These are phyloP conservation scores for Liriodendron chinense DNA, from an alignment of 164 flowering plant genomes.

Conservation along the genomic window DNA sequence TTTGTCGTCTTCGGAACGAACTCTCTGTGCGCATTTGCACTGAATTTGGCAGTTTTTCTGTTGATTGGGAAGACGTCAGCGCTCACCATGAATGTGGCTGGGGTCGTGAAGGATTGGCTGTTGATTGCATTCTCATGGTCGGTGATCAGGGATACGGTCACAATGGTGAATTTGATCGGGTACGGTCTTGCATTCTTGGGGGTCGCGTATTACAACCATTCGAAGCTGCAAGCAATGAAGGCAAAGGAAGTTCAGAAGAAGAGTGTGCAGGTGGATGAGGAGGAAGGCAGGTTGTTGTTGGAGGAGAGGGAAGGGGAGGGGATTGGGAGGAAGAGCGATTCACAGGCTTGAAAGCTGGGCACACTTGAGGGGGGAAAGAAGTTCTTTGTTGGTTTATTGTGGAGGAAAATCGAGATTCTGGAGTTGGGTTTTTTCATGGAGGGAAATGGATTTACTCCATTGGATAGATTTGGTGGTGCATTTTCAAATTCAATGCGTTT, in stretches of 20 bases:
- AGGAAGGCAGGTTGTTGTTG: constrained; percentile 38
- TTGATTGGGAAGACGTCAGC: constrained; percentile 47
- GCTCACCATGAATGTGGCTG: constrained; percentile 48
- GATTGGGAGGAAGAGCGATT: constrained; percentile 24
- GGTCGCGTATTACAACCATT: constrained; percentile 40
- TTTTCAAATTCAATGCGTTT: neutral
- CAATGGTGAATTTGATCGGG: constrained; percentile 37
- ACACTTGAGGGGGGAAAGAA: neutral
- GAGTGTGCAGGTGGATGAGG: constrained; percentile 25
- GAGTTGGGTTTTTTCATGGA: neutral
- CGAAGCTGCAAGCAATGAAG: constrained; percentile 43
- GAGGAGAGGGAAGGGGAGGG: constrained; percentile 33
- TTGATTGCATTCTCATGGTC: constrained; percentile 50
- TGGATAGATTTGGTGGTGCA: constrained; percentile 9
- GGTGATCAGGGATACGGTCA: constrained; percentile 46
- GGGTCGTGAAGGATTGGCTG: constrained; percentile 51
- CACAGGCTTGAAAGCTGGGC: constrained; percentile 14
- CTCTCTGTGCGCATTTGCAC: constrained; percentile 38
- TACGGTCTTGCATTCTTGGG: constrained; percentile 46
- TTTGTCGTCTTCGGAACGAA: constrained; percentile 38
- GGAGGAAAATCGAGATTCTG: neutral
- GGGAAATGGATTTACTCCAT: neutral
- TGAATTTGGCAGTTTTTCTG: constrained; percentile 42
- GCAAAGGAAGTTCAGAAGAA: constrained; percentile 47
- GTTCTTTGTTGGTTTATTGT: neutral